Percentiles rank a stretch among this genome's conserved stretches.
Evolutionary conservation across 2,329 filamentous ascomycete species (phyloP).

Genomic region (Trichophyton equinum): DNA sequence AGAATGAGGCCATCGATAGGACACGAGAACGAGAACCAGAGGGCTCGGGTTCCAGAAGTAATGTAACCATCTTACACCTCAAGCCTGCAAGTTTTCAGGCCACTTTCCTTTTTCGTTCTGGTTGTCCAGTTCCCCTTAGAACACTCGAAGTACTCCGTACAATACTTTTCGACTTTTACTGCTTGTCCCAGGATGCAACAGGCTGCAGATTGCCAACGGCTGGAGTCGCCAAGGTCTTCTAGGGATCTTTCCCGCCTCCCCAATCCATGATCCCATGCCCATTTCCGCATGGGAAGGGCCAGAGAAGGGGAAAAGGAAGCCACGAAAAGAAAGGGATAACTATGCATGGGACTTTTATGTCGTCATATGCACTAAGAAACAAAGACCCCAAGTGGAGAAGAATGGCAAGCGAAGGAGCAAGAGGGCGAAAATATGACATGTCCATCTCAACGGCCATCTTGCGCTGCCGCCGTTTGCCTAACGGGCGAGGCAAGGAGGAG

Average conservation of each 20-base stretch:
- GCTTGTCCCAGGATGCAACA: background rate
- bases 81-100: background rate
- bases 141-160: too few relatives aligned
- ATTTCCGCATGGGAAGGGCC: background rate
- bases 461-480: conserved; percentile 3
- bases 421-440: background rate
- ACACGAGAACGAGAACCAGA: background rate
- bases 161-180: background rate
- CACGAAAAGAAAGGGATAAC: too few relatives aligned
- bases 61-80: background rate
- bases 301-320: background rate
- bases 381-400: background rate
- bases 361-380: background rate
- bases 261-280: background rate
- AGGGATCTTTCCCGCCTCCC: conserved; percentile 4
- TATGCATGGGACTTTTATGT: background rate
- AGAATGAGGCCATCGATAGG: background rate
- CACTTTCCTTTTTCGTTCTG: background rate
- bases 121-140: too few relatives aligned
- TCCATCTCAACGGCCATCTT: conserved; percentile 2
- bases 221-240: conserved; percentile 1
- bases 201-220: background rate
- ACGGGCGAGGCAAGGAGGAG: background rate
- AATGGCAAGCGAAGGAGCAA: background rate
- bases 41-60: conserved; percentile 1